A percentile compares a stretch with the other conserved stretches of the same genome.
These are phyloP conservation scores for Solanum microdontum DNA, from an alignment of 257 asterid genomes.

Conservation along the genomic window DNA sequence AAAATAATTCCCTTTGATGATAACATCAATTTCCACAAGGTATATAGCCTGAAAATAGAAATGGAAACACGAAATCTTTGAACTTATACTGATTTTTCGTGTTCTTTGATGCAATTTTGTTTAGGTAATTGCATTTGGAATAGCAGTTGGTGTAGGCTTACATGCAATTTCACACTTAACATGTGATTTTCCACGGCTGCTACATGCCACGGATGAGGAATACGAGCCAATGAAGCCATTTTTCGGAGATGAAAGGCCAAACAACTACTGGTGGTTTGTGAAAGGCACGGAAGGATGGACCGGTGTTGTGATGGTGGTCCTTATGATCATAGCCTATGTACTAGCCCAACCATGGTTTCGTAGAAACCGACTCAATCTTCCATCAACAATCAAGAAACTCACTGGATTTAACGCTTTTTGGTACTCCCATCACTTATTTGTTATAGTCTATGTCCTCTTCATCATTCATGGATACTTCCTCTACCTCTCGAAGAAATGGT, in stretches of 20 bases:
- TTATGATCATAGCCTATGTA: slow-evolving; percentile 11
- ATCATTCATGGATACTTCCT: slow-evolving; percentile 47
- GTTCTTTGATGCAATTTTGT: background rate
- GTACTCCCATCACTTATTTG: slow-evolving; percentile 54
- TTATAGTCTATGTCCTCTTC: slow-evolving; percentile 36
- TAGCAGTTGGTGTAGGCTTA: slow-evolving; percentile 9
- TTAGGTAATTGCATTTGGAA: slow-evolving; percentile 8
- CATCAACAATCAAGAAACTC: slow-evolving; percentile 34
- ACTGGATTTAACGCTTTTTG: slow-evolving; percentile 67
- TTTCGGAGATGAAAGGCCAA: slow-evolving; percentile 12
- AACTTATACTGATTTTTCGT: background rate
- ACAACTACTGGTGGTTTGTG: slow-evolving; percentile 17
- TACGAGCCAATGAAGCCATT: slow-evolving; percentile 22
- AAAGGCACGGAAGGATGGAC: slow-evolving; percentile 16
- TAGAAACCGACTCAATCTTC: slow-evolving; percentile 20
- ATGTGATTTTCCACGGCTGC: slow-evolving; percentile 11
- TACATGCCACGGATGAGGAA: slow-evolving; percentile 12
- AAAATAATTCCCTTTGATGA: slow-evolving; percentile 10
- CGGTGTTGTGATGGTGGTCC: slow-evolving; percentile 13
- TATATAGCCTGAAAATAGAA: background rate
- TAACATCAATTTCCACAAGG: slow-evolving; percentile 17
- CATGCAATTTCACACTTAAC: slow-evolving; percentile 14
- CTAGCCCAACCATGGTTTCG: slow-evolving; percentile 14
- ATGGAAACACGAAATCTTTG: background rate
- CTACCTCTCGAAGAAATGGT: slow-evolving; percentile 38